phyloP scores from a whole-genome alignment of 495 filamentous ascomycete genomes.

The Hypoxylon cercidicola region DNA sequence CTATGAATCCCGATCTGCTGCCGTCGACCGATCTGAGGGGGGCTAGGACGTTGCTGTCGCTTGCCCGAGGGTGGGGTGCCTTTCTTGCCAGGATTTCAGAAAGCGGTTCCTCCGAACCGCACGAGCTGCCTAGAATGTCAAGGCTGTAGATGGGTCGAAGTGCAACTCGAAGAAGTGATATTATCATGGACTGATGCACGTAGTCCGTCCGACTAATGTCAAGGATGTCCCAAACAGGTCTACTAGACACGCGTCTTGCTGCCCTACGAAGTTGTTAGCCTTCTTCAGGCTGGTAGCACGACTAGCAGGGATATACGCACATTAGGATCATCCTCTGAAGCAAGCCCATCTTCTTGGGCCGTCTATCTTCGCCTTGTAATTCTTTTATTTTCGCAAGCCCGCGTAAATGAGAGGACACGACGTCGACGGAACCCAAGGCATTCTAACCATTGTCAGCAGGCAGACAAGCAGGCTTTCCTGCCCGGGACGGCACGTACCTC shows the following conservation, averaged over 20 bases:
- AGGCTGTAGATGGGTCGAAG: constrained; percentile 46
- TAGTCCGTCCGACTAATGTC: constrained; percentile 46
- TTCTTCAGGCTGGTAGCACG: constrained; percentile 11
- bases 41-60: constrained; percentile 36
- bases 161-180: constrained; percentile 45
- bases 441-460: constrained; percentile 30
- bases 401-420: constrained; percentile 43
- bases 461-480: constrained; percentile 13
- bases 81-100: constrained; percentile 42
- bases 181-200: constrained; percentile 46
- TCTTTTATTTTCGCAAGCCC: constrained; percentile 46
- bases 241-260: constrained; percentile 43
- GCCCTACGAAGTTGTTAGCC: constrained; percentile 43
- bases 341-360: constrained; percentile 42
- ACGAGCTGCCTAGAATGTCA: constrained; percentile 32
- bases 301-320: constrained; percentile 30
- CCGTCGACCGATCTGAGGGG: constrained; percentile 41
- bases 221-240: constrained; percentile 46
- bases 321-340: constrained; percentile 47
- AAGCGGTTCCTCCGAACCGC: constrained; percentile 40
- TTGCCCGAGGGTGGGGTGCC: constrained; percentile 36
- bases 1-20: constrained; percentile 47
- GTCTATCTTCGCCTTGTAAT: constrained; percentile 39
- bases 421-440: constrained; percentile 43
- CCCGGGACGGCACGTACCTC: constrained; percentile 43